Conservation (phyloP, 1,284 basidiomycete genomes). For the Neonothopanus nambi region DNA sequence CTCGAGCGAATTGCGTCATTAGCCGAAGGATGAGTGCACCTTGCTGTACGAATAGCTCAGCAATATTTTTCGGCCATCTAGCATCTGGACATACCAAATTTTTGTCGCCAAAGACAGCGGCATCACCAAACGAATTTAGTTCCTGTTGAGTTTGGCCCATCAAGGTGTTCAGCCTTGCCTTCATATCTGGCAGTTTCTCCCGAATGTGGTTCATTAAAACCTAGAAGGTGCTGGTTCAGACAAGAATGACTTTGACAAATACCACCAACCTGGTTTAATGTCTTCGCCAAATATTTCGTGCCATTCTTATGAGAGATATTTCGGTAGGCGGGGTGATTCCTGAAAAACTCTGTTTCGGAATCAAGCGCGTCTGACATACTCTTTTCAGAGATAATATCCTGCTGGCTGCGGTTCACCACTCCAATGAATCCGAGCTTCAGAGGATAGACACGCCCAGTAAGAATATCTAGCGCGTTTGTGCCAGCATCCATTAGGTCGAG, state of each 20-base stretch:
- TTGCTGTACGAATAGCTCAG: constrained; percentile 45
- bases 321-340: constrained; percentile 86
- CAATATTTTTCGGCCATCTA: background rate
- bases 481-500: constrained; percentile 99
- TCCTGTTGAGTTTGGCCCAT: constrained; percentile 99
- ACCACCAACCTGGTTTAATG: constrained; percentile 80
- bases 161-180: constrained; percentile 94
- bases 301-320: constrained; percentile 98
- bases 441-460: constrained; percentile 95
- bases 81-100: constrained; percentile 62
- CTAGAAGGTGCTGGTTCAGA: constrained; percentile 37
- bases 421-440: constrained; percentile 98
- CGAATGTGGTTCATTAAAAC: constrained; percentile 98
- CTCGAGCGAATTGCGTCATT: constrained; percentile 99
- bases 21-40: constrained; percentile 88
- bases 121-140: constrained; percentile 93
- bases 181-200: constrained; percentile 99
- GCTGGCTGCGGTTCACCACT: constrained; percentile 95
- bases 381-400: constrained; percentile 93
- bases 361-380: constrained; percentile 84
- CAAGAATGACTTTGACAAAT: background rate
- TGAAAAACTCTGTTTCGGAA: constrained; percentile 92
- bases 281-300: constrained; percentile 93
- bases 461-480: constrained; percentile 94
- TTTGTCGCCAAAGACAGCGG: constrained; percentile 89